Base-by-base conservation (phyloP, 805 yeast species). In the Tetrapisispora taiwanensis region DNA sequence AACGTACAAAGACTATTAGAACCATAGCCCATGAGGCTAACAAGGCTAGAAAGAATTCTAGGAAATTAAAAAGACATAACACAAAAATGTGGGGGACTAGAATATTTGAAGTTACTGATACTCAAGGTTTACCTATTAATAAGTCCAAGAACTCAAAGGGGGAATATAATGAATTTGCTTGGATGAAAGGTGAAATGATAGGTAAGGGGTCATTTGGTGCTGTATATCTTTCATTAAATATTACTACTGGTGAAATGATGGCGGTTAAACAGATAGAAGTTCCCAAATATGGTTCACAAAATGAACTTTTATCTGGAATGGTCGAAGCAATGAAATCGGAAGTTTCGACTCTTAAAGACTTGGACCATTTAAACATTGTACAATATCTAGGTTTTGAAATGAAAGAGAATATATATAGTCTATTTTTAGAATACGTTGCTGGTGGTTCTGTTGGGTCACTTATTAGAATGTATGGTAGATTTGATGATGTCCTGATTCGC, bases 11-110 rank as follows among this genome's bases (percentile, higher is more conserved):
- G 63, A 86, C 96, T 3, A 88, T 92, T 45, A 74, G 99, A 49
- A 81, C 84, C 15, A 95, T 94, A 42, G 98, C 97, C 0, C 78
- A 82, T 51, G 98, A 92, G 59, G 97, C 97, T 1, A 71, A 75
- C 47, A 79, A 79, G 52, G 77, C 79, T 5, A 68, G 83, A 28
- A 73, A 72, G 42, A 47, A 52, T 50, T 49, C 61, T 7, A 44
- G 47, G 39, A 54, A 49, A 22, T 60, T 90, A 30, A 71, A 87
- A 50, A 70, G 97, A 45, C 74, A 73, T 44, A 86, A 92, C 56
- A 92, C 99, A 1, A 94, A 92, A 66, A 76, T 92, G 82, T 92
- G 99, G 99, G 99, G 98, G 18, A 88, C 86, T 49, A 81, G 76
- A 49, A 94, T 87, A 14, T 81, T 88, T 28, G 98, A 92, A 64